Evolutionary conservation across 768 basidiomycete genomes (phyloP).

Genomic region (Amanita thiersii): DNA sequence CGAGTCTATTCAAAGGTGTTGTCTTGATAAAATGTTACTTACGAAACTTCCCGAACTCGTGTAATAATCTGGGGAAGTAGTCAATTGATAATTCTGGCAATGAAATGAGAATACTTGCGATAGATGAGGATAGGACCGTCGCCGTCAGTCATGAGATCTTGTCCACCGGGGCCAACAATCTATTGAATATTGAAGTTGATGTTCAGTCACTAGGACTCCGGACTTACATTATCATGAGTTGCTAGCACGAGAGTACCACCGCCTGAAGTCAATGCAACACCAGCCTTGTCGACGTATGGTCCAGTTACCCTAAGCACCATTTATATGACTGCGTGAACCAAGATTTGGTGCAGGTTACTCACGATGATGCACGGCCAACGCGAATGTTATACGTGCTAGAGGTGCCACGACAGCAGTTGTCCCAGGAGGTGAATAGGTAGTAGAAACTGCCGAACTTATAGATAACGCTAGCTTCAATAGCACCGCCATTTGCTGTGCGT

Average conservation of each 20-base stretch:
- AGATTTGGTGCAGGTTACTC: constrained; percentile 8
- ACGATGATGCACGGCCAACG: constrained; percentile 42
- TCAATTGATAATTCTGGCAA: neutral
- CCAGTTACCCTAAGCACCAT: constrained; percentile 28
- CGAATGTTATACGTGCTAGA: constrained; percentile 54
- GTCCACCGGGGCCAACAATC: constrained; percentile 49
- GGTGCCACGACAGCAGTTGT: constrained; percentile 41
- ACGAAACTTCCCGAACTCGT: constrained; percentile 37
- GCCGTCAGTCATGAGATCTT: constrained; percentile 35
- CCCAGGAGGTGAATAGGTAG: constrained; percentile 53
- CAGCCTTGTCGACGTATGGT: constrained; percentile 37
- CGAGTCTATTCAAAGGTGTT: neutral
- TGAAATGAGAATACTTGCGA: constrained; percentile 25
- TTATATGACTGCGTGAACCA: neutral
- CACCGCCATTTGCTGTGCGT: constrained; percentile 34
- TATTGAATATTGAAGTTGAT: constrained; percentile 11
- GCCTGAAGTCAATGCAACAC: constrained; percentile 35
- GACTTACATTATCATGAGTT: constrained; percentile 32
- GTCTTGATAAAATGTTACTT: constrained; percentile 12
- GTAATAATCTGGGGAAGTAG: constrained; percentile 34
- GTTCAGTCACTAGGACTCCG: neutral
- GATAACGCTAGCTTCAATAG: constrained; percentile 41
- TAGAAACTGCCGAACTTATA: constrained; percentile 36
- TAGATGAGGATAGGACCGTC: constrained; percentile 44
- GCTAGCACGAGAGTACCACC: constrained; percentile 46